Percentiles rank a stretch among this genome's conserved stretches.
Evolutionary conservation across 2,329 filamentous ascomycete genomes (phyloP).

Genomic region (Neurospora crassa): DNA sequence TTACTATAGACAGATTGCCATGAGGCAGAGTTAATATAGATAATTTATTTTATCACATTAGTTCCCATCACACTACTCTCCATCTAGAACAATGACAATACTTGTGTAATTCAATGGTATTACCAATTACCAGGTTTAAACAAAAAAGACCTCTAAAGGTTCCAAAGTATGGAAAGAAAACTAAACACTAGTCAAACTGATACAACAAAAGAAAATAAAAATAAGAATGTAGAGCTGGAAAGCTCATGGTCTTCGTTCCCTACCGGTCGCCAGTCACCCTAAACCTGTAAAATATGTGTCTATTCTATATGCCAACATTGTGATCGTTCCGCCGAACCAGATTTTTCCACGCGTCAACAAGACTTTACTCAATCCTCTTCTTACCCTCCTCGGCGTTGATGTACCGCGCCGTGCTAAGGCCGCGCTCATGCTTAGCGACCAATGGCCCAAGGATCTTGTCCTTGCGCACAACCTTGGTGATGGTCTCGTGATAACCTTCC

Average conservation of each 20-base stretch:
- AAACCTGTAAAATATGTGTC: neutral
- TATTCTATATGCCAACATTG: neutral
- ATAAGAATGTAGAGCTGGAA: neutral
- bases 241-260: neutral
- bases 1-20: neutral
- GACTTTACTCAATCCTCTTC: constrained; percentile 78
- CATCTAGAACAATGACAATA: neutral
- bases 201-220: neutral
- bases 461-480: constrained; percentile 64
- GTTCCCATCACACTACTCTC: neutral
- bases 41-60: neutral
- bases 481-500: constrained; percentile 82
- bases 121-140: neutral
- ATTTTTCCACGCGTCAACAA: neutral
- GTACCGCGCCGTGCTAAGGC: constrained; percentile 72
- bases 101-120: neutral
- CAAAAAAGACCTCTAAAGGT: neutral
- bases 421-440: constrained; percentile 66
- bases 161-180: neutral
- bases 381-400: constrained; percentile 92
- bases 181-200: neutral
- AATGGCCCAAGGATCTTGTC: constrained; percentile 73
- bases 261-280: neutral
- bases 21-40: neutral
- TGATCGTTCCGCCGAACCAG: neutral